phyloP scores from a whole-genome alignment of 441 rosid species.

The Pelargonium citronellum region DNA sequence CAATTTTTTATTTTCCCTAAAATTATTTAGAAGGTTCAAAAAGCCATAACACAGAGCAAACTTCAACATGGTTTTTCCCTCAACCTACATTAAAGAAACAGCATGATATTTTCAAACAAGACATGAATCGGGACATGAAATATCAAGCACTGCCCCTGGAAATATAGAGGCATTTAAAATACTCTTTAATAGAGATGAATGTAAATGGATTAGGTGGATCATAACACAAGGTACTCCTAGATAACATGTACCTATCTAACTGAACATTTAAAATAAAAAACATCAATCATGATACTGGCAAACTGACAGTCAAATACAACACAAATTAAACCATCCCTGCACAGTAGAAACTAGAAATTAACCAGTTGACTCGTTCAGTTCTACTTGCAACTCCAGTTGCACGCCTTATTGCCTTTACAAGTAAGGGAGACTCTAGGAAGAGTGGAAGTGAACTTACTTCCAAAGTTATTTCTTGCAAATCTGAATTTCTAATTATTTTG shows the following conservation, averaged over 20 bases:
- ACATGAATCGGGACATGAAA: neutral
- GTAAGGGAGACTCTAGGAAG: neutral
- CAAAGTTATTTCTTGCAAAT: constrained; percentile 72
- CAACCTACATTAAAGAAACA: constrained; percentile 41
- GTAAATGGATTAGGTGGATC: neutral
- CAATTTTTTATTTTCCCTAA: constrained; percentile 67
- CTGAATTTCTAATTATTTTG: constrained; percentile 66
- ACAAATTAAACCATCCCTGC: neutral
- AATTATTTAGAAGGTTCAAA: constrained; percentile 83
- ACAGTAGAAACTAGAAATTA: neutral
- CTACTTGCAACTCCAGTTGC: neutral
- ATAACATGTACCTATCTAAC: neutral
- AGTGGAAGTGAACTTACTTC: constrained; percentile 47
- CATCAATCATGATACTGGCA: neutral
- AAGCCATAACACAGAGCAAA: constrained; percentile 89
- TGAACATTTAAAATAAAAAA: neutral
- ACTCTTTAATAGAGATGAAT: neutral
- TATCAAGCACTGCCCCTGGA: neutral
- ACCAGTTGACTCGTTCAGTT: neutral
- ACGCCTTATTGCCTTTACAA: neutral
- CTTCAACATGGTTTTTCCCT: constrained; percentile 61
- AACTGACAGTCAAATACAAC: neutral
- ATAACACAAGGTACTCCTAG: neutral
- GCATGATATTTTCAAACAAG: constrained; percentile 3
- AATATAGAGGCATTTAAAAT: neutral